These are phyloP conservation scores for Alternaria atra DNA, from an alignment of 2,329 filamentous ascomycete genomes.

Conservation along the genomic window DNA sequence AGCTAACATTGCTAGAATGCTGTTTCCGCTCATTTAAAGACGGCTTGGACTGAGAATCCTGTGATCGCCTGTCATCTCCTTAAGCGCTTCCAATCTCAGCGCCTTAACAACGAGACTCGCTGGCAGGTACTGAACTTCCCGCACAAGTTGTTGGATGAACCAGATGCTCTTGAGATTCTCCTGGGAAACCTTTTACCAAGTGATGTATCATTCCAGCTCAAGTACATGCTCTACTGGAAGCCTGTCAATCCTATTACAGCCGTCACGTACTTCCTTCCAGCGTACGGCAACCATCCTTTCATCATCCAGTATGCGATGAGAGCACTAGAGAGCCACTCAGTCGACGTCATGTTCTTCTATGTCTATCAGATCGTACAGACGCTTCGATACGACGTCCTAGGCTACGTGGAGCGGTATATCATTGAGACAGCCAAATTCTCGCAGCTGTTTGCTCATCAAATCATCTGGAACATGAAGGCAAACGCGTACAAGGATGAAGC, in stretches of 20 bases:
- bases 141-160: slow-evolving; percentile 80
- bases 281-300: slow-evolving; percentile 90
- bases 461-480: slow-evolving; percentile 99
- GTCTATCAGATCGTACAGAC: slow-evolving; percentile 98
- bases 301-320: slow-evolving; percentile 97
- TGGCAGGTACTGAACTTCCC: slow-evolving; percentile 83
- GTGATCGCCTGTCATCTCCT: slow-evolving; percentile 87
- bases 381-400: slow-evolving; percentile 88
- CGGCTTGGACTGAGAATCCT: slow-evolving; percentile 87
- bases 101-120: slow-evolving; percentile 78
- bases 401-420: slow-evolving; percentile 96
- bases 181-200: slow-evolving; percentile 78
- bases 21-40: slow-evolving; percentile 72
- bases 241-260: slow-evolving; percentile 93
- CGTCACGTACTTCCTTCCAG: slow-evolving; percentile 90
- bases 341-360: slow-evolving; percentile 99
- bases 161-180: slow-evolving; percentile 83
- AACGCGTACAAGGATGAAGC: slow-evolving; percentile 99
- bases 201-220: slow-evolving; percentile 85
- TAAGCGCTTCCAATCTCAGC: slow-evolving; percentile 78
- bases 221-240: slow-evolving; percentile 93
- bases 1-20: slow-evolving; percentile 56
- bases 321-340: slow-evolving; percentile 88
- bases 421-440: slow-evolving; percentile 96
- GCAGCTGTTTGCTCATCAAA: slow-evolving; percentile 98